Percentiles rank a stretch among this genome's conserved stretches.
Conservation (phyloP, 768 basidiomycete species). For the Lentinula detonsa region DNA sequence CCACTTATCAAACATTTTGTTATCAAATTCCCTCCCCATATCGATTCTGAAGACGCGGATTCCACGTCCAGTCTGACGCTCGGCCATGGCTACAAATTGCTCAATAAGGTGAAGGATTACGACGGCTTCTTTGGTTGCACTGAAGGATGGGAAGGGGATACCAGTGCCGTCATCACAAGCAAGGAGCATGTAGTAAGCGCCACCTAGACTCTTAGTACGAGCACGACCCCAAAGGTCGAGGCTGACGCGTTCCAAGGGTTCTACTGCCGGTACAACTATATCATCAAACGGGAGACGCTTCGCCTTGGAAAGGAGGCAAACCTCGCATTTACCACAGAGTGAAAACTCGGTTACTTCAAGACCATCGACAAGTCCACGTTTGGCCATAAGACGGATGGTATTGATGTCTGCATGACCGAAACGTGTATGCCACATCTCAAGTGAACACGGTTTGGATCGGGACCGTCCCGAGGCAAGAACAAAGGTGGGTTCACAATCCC, state of each 20-base stretch:
- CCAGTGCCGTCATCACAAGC: neutral
- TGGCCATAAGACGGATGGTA: neutral
- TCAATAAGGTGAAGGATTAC: neutral
- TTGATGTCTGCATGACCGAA: neutral
- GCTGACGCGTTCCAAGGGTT: slow-evolving; percentile 1
- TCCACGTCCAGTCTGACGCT: neutral
- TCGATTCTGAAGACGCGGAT: neutral
- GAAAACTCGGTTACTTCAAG: neutral
- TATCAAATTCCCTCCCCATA: neutral
- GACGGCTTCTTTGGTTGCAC: neutral
- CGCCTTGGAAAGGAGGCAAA: neutral
- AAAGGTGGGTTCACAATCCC: too few relatives aligned
- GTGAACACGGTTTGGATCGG: neutral
- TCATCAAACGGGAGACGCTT: slow-evolving; percentile 5
- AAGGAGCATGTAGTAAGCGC: neutral
- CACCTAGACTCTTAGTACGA: neutral
- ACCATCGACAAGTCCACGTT: neutral
- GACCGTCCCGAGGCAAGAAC: neutral
- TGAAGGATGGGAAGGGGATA: neutral
- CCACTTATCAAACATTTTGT: neutral
- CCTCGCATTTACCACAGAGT: neutral
- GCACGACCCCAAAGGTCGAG: slow-evolving; percentile 4
- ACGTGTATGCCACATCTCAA: neutral
- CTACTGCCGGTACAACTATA: neutral
- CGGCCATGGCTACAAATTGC: neutral